Percentiles rank a stretch among this genome's conserved stretches.
These are phyloP conservation scores for Aspergillus melleus DNA, from an alignment of 2,329 filamentous ascomycete species.

Conservation along the genomic window DNA sequence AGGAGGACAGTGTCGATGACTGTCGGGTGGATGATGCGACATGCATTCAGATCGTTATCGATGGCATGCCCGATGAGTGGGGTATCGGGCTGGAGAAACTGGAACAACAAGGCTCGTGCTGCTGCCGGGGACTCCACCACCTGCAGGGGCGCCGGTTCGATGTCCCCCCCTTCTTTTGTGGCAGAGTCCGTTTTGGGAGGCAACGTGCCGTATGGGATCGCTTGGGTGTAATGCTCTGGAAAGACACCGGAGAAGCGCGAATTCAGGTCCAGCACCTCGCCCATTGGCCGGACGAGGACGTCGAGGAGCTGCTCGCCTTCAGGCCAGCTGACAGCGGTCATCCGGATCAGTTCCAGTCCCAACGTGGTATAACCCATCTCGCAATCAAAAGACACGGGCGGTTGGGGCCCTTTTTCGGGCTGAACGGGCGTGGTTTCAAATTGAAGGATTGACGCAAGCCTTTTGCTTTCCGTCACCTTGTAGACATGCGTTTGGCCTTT, in stretches of 20 bases:
- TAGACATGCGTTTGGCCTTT: constrained; percentile 76
- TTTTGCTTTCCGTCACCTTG: constrained; percentile 73
- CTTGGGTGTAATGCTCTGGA: constrained; percentile 71
- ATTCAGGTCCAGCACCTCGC: constrained; percentile 86
- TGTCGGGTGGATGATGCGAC: constrained; percentile 79
- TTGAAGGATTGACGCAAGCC: constrained; percentile 75
- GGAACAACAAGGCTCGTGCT: constrained; percentile 76
- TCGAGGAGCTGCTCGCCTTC: constrained; percentile 73
- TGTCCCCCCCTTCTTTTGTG: constrained; percentile 22
- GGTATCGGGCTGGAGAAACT: constrained; percentile 71
- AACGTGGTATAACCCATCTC: constrained; percentile 95
- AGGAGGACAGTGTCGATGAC: constrained; percentile 84
- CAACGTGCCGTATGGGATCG: constrained; percentile 55
- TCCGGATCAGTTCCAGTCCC: constrained; percentile 83
- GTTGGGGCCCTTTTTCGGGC: constrained; percentile 26
- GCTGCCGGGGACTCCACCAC: constrained; percentile 73
- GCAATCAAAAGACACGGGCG: constrained; percentile 81
- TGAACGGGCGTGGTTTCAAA: constrained; percentile 71
- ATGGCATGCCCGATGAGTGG: constrained; percentile 89
- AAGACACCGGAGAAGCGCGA: constrained; percentile 87
- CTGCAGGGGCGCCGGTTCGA: constrained; percentile 53
- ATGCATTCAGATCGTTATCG: constrained; percentile 89
- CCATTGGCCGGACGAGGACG: constrained; percentile 78
- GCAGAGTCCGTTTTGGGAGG: constrained; percentile 22
- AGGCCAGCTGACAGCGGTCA: constrained; percentile 90